These are phyloP conservation scores for Brettanomyces custersianus DNA, from an alignment of 805 yeast genomes.

Conservation along the genomic window DNA sequence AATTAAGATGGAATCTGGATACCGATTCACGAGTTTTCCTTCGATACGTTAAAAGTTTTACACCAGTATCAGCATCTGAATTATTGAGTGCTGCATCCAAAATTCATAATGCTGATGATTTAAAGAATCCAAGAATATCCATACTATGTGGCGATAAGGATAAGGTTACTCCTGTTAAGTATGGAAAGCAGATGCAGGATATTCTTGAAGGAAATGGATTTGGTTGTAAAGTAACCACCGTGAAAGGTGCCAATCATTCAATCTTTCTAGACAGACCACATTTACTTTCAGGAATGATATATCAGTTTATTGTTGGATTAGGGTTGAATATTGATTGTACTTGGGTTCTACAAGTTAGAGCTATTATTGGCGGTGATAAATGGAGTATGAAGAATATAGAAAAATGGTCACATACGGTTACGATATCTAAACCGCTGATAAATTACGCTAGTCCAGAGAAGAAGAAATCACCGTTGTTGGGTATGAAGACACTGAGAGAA, in stretches of 20 bases:
- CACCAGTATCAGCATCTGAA: slow-evolving; percentile 34
- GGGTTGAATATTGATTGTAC: slow-evolving; percentile 50
- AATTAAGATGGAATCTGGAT: slow-evolving; percentile 65
- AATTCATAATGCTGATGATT: slow-evolving; percentile 22
- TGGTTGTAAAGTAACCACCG: slow-evolving; percentile 27
- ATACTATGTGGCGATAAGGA: slow-evolving; percentile 55
- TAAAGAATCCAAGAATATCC: slow-evolving; percentile 31
- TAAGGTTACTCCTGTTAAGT: slow-evolving; percentile 36
- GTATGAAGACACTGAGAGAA: slow-evolving; percentile 69
- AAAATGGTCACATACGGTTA: slow-evolving; percentile 54
- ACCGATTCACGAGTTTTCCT: slow-evolving; percentile 46
- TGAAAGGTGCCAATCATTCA: slow-evolving; percentile 56
- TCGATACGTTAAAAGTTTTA: slow-evolving; percentile 42
- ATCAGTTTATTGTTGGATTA: slow-evolving; percentile 43
- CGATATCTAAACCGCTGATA: slow-evolving; percentile 38
- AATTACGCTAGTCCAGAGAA: slow-evolving; percentile 17
- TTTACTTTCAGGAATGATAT: slow-evolving; percentile 48
- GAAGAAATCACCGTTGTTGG: slow-evolving; percentile 42
- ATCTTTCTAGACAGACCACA: slow-evolving; percentile 57
- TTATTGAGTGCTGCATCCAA: slow-evolving; percentile 31
- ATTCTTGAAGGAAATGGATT: slow-evolving; percentile 21
- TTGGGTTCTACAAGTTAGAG: slow-evolving; percentile 62
- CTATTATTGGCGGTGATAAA: slow-evolving; percentile 56
- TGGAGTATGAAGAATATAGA: slow-evolving; percentile 74
- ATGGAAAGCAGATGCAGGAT: slow-evolving; percentile 24